Evolutionary conservation across 129 eudicot species (phyloP), one percentile per base, ranked within the genome.

Genomic region (Pseudognaphalium luteoalbum): DNA sequence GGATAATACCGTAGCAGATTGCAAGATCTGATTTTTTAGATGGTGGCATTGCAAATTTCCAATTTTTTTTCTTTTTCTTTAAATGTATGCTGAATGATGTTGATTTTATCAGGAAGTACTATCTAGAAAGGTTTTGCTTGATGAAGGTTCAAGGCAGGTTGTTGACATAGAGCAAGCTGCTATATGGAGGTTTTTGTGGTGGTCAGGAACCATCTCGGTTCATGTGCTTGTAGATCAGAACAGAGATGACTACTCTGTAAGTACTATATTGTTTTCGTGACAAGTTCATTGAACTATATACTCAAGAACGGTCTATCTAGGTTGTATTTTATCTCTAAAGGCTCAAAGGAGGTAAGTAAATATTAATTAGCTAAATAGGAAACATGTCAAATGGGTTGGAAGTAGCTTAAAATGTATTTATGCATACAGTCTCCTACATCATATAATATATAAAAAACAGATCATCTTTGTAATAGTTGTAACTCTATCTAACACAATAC

Each of bases 131-230:
- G 95, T 95, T 30, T 71, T 91, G 82, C 81, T 89, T 39, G 89
- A 95, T 79, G 99, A 95, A 81, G 99, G 97, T 74, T 78, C 73
- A 58, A 86, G 97, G 73, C 99, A 95, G 80, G 86, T 91, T 52
- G 97, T 95, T 28, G 97, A 95, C 73, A 69, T 95, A 71, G 99
- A 95, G 78, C 97, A 95, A 88, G 97, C 99, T 66, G 99, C 99
- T 73, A 72, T 91, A 19, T 91, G 99, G 99, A 89, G 83, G 86
- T 95, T 95, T 80, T 92, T 95, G 37, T 95, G 96, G 94, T 95
- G 91, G 92, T 91, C 99, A 12, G 99, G 99, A 67, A 89, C 96
- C 39, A 86, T 95, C 70, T 85, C 97, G 8, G 97, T 95, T 79
- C 97, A 89, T 80, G 97, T 95, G 28, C 77, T 91, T 73, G 99